Base-by-base conservation (phyloP, 1,139 yeast genomes). In the Pichia sp. region DNA sequence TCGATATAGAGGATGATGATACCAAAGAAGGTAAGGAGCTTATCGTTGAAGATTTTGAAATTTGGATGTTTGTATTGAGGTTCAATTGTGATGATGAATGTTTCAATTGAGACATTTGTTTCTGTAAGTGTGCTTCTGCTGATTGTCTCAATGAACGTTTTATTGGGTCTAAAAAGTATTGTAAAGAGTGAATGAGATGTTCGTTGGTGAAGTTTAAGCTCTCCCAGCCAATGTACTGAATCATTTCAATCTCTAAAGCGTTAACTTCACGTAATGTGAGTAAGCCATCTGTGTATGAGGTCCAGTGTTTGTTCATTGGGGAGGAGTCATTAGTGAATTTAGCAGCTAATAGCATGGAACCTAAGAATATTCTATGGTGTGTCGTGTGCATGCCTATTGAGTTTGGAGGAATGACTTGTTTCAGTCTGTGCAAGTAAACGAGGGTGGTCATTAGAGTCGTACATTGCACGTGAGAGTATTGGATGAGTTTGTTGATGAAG, bases 221-320 rank as follows among this genome's bases (percentile, higher is more conserved):
- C 52, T 85, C 77, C 97, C 97, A 91, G 50, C 84, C 80, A 42
- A 91, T 70, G 47, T 86, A 75, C 33, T 72, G 74, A 37, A 88
- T 74, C 48, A 91, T 67, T 61, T 91, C 97, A 48, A 87, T 70
- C 63, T 91, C 98, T 53, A 94, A 85, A 55, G 87, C 76, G 60
- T 91, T 91, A 40, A 91, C 88, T 54, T 91, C 97, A 21, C 69
- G 70, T 33, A 83, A 64, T 19, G 77, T 58, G 47, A 91, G 71
- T 39, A 91, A 66, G 1, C 96, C 96, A 56, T 80, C 77, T 12
- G 97, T 86, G 64, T 87, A 88, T 42, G 74, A 71, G 13, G 94
- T 81, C 98, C 98, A 91, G 65, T 88, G 96, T 62, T 82, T 87
- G 63, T 91, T 91, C 59, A 88, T 72, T 34, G 97, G 98, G 14